These are phyloP conservation scores for Coemansia sp. DNA, from an alignment of 192 early-diverging fungal genomes.

Conservation along the genomic window DNA sequence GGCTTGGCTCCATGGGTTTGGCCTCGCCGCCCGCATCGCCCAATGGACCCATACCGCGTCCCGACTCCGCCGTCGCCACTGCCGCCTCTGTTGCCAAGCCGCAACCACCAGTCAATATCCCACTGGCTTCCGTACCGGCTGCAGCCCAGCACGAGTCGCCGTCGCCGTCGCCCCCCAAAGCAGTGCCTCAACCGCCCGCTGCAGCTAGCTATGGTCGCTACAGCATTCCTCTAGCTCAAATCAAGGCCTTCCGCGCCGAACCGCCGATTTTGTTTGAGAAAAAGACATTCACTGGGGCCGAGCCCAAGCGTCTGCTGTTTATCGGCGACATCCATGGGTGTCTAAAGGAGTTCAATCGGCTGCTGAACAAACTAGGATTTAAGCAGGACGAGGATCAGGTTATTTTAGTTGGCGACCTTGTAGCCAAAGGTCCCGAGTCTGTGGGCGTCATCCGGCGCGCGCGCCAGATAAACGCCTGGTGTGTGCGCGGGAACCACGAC, in stretches of 20 bases:
- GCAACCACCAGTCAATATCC: neutral
- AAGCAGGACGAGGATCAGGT: slow-evolving; percentile 51
- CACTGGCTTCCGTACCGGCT: neutral
- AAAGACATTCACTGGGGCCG: neutral
- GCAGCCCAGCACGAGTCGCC: neutral
- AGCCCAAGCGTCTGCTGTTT: slow-evolving; percentile 52
- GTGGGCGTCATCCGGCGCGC: slow-evolving; percentile 55
- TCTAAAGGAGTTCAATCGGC: slow-evolving; percentile 50
- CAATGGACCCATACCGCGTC: too few relatives aligned
- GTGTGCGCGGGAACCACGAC: slow-evolving; percentile 73
- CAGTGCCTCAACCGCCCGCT: too few relatives aligned
- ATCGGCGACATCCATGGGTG: slow-evolving; percentile 72
- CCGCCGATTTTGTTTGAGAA: slow-evolving; percentile 10
- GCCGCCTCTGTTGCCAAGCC: neutral
- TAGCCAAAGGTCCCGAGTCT: slow-evolving; percentile 61
- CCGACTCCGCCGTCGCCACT: too few relatives aligned
- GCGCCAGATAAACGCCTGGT: slow-evolving; percentile 43
- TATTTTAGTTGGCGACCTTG: slow-evolving; percentile 65
- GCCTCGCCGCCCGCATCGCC: too few relatives aligned
- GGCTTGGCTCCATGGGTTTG: too few relatives aligned
- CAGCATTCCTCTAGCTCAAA: neutral
- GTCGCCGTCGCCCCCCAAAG: too few relatives aligned
- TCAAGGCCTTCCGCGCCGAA: slow-evolving; percentile 21
- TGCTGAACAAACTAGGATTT: slow-evolving; percentile 49
- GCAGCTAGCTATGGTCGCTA: neutral